These are phyloP conservation scores for Pseudohalonectria lignicola DNA, from an alignment of 2,329 filamentous ascomycete genomes.

Conservation along the genomic window DNA sequence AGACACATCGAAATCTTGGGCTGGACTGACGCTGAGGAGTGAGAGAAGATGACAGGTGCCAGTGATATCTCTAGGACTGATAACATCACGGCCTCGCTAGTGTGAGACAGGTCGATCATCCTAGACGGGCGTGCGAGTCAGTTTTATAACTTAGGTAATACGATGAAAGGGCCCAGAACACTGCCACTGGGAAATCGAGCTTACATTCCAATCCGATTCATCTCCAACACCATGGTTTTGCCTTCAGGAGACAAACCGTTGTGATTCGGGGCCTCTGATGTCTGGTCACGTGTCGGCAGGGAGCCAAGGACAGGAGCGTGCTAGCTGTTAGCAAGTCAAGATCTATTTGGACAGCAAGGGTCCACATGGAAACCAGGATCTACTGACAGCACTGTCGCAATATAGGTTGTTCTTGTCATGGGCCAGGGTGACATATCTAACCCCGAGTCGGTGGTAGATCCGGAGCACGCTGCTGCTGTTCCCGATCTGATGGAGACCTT, in stretches of 20 bases:
- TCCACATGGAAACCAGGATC: not conserved
- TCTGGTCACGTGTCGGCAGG: constrained; percentile 7
- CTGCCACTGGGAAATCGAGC: not conserved
- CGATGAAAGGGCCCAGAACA: no score
- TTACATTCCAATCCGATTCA: constrained; percentile 20
- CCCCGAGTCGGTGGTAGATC: constrained; percentile 65
- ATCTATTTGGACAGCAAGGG: no score
- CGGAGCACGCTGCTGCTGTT: constrained; percentile 70
- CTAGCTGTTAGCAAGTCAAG: no score
- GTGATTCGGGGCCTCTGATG: constrained; percentile 7
- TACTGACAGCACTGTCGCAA: not conserved
- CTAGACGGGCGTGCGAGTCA: constrained; percentile 7
- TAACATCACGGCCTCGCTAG: constrained; percentile 12
- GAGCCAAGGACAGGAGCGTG: no score
- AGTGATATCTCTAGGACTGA: constrained; percentile 13
- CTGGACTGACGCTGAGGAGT: constrained; percentile 14
- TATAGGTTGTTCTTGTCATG: constrained; percentile 28
- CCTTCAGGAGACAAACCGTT: constrained; percentile 2
- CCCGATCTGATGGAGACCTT: constrained; percentile 88
- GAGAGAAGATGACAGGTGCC: constrained; percentile 20
- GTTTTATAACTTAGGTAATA: no score
- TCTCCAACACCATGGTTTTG: constrained; percentile 11
- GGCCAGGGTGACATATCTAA: constrained; percentile 81
- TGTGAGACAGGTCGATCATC: constrained; percentile 19
- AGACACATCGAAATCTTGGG: constrained; percentile 7